These are phyloP conservation scores for Vitis hybrid DNA, from an alignment of 177 flowering plant species.

Conservation along the genomic window DNA sequence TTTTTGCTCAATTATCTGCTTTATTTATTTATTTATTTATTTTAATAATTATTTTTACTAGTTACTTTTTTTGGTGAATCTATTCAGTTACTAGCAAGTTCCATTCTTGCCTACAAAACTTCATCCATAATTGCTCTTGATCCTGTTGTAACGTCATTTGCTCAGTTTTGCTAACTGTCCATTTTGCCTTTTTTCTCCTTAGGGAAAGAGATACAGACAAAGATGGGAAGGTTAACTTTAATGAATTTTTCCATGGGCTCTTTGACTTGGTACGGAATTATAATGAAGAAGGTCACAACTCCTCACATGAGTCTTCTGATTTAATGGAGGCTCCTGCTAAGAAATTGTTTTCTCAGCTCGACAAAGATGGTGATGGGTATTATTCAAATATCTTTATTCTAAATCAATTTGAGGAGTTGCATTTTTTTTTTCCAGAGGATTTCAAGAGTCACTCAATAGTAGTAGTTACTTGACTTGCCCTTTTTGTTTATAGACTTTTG, in stretches of 20 bases:
- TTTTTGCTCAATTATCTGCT: too few species aligned
- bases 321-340: constrained; percentile 70
- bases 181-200: constrained; percentile 6
- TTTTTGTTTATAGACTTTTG: constrained; percentile 44
- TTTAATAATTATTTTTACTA: too few species aligned
- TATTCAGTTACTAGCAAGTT: too few species aligned
- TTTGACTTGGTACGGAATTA: constrained; percentile 88
- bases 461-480: neutral
- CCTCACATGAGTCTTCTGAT: constrained; percentile 51
- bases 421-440: constrained; percentile 2
- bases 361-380: constrained; percentile 89
- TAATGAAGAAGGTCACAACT: constrained; percentile 64
- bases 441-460: neutral
- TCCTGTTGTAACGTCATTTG: neutral
- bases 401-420: neutral
- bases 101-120: too few species aligned
- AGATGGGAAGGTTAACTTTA: constrained; percentile 88
- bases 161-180: neutral
- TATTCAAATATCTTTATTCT: neutral
- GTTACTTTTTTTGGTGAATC: fast-evolving
- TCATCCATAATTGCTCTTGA: neutral
- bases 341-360: constrained; percentile 71
- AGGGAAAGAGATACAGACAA: constrained; percentile 94
- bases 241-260: constrained; percentile 92
- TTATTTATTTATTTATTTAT: too few species aligned